These are phyloP conservation scores for Calonectria hongkongensis DNA, from an alignment of 2,329 filamentous ascomycete species.

Conservation along the genomic window DNA sequence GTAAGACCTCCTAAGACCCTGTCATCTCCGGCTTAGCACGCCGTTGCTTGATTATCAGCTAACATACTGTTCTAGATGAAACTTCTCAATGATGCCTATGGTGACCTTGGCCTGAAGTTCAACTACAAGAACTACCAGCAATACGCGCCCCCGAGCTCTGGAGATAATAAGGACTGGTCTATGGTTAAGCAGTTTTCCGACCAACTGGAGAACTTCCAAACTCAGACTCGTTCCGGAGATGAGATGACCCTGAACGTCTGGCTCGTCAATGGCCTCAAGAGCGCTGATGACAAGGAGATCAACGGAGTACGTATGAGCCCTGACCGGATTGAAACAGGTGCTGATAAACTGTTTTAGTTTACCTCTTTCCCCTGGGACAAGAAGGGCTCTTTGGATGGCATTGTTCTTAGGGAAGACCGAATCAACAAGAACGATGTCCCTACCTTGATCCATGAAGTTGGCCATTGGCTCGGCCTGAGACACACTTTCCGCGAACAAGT, in stretches of 20 bases:
- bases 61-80: constrained; percentile 1
- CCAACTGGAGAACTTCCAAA: constrained; percentile 30
- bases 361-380: constrained; percentile 36
- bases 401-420: constrained; percentile 30
- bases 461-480: constrained; percentile 38
- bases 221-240: constrained; percentile 25
- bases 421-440: constrained; percentile 20
- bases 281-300: constrained; percentile 20
- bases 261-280: constrained; percentile 34
- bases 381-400: constrained; percentile 32
- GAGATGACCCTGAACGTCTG: constrained; percentile 38
- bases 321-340: too few relatives aligned
- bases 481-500: constrained; percentile 39
- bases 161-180: constrained; percentile 35
- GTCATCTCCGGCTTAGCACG: background rate
- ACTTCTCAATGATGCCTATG: constrained; percentile 32
- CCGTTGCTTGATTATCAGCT: background rate
- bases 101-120: constrained; percentile 19
- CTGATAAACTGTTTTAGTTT: constrained; percentile 4
- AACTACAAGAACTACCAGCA: constrained; percentile 30
- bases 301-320: constrained; percentile 16
- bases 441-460: constrained; percentile 35
- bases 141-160: constrained; percentile 30
- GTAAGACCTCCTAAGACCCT: background rate
- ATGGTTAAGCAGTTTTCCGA: constrained; percentile 25